Percentiles rank a stretch among this genome's conserved stretches.
phyloP scores from a whole-genome alignment of 495 filamentous ascomycete genomes.

The Apodospora peruviana region DNA sequence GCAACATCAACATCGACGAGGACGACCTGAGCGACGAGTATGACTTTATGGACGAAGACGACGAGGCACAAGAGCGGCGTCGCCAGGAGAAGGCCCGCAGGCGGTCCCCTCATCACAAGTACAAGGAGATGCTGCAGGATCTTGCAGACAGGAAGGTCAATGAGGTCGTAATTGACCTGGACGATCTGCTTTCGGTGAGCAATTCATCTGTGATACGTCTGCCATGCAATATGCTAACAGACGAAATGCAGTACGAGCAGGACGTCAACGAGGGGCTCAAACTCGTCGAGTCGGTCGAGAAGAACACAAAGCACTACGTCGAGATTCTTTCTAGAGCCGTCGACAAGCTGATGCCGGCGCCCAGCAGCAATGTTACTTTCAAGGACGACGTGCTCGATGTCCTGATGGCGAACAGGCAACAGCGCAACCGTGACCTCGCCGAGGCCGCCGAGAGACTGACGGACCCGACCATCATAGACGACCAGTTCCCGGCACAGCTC shows the following conservation, averaged over 20 bases:
- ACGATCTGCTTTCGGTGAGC: conserved; percentile 72
- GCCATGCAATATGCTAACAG: background rate
- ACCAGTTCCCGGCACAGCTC: conserved; percentile 82
- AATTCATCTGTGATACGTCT: background rate
- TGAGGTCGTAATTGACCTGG: conserved; percentile 80
- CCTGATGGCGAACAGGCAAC: conserved; percentile 84
- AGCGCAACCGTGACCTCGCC: conserved; percentile 71
- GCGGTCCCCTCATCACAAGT: conserved; percentile 69
- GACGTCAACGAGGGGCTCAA: conserved; percentile 62
- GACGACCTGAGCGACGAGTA: conserved; percentile 90
- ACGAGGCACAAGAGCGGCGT: conserved; percentile 47
- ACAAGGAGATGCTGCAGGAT: conserved; percentile 84
- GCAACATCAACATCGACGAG: conserved; percentile 80
- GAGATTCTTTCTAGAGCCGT: conserved; percentile 85
- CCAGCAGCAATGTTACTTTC: conserved; percentile 74
- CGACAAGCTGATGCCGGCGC: conserved; percentile 78
- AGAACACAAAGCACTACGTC: conserved; percentile 91
- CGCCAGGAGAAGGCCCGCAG: conserved; percentile 37
- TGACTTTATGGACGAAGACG: conserved; percentile 87
- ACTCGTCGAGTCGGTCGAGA: conserved; percentile 78
- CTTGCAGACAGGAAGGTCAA: conserved; percentile 70
- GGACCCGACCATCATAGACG: conserved; percentile 51
- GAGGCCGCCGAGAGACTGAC: conserved; percentile 62
- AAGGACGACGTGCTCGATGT: conserved; percentile 97
- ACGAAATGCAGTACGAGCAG: conserved; percentile 60